phyloP scores from a whole-genome alignment of 2,329 filamentous ascomycete species.

The Colletotrichum cuscutae region DNA sequence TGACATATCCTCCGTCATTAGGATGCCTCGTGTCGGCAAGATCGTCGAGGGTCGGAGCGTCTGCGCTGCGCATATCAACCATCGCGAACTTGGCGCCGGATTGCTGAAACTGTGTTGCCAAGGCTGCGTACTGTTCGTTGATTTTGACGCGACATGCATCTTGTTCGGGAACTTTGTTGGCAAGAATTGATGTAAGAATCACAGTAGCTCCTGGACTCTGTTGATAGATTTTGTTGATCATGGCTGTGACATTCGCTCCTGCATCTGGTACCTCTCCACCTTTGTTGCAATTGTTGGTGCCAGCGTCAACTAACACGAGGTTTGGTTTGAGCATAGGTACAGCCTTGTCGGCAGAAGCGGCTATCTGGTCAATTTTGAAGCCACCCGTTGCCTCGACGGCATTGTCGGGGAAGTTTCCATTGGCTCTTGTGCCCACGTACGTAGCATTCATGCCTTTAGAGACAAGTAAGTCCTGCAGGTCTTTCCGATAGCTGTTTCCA shows the following conservation, averaged over 20 bases:
- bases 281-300: constrained; percentile 39
- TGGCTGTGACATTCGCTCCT: constrained; percentile 25
- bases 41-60: constrained; percentile 30
- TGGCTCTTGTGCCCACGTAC: constrained; percentile 11
- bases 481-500: constrained; percentile 50
- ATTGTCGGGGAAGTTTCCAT: constrained; percentile 26
- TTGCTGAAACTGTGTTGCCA: constrained; percentile 19
- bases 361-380: constrained; percentile 28
- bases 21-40: constrained; percentile 31
- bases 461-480: constrained; percentile 39
- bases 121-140: constrained; percentile 32
- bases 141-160: constrained; percentile 34
- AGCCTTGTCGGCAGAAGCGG: constrained; percentile 8
- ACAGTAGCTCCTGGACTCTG: constrained; percentile 34
- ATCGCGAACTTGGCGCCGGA: constrained; percentile 34
- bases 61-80: constrained; percentile 37
- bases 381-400: constrained; percentile 27
- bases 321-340: constrained; percentile 34
- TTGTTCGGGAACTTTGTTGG: constrained; percentile 29
- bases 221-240: constrained; percentile 33
- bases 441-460: constrained; percentile 19
- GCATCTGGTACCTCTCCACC: constrained; percentile 24
- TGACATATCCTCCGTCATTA: constrained; percentile 28
- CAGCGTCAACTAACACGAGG: constrained; percentile 37
- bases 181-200: constrained; percentile 20